Conservation (phyloP, 345 rosid genomes). For the Populus ilicifolia region DNA sequence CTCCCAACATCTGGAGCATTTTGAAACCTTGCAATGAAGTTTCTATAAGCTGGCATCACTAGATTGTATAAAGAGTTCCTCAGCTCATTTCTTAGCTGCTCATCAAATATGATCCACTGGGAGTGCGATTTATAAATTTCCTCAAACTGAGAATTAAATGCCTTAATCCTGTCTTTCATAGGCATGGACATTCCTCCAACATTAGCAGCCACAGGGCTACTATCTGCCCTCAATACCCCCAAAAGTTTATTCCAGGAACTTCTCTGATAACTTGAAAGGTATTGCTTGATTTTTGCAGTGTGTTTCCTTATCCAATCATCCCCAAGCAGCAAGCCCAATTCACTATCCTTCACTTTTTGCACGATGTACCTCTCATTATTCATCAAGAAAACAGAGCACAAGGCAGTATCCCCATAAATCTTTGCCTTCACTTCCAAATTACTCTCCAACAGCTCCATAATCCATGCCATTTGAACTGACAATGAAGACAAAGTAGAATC, state of each 20-base stretch:
- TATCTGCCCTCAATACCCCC: slow-evolving; percentile 51
- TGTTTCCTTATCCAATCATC: slow-evolving; percentile 89
- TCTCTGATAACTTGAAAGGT: slow-evolving; percentile 49
- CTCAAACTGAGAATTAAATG: slow-evolving; percentile 49
- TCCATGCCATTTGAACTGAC: slow-evolving; percentile 77
- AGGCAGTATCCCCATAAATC: slow-evolving; percentile 61
- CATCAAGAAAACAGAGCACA: slow-evolving; percentile 72
- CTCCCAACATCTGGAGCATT: slow-evolving; percentile 53
- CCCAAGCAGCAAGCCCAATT: slow-evolving; percentile 63
- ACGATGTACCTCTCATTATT: slow-evolving; percentile 81
- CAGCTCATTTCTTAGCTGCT: slow-evolving; percentile 63
- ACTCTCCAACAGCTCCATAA: slow-evolving; percentile 87
- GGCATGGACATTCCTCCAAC: slow-evolving; percentile 34
- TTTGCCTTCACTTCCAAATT: slow-evolving; percentile 81
- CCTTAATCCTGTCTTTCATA: slow-evolving; percentile 60
- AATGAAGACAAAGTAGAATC: slow-evolving; percentile 48
- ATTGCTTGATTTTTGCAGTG: slow-evolving; percentile 62
- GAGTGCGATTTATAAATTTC: slow-evolving; percentile 54
- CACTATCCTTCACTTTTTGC: slow-evolving; percentile 75
- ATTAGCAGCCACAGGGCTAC: slow-evolving; percentile 31
- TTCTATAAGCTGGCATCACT: slow-evolving; percentile 58
- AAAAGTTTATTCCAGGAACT: slow-evolving; percentile 72
- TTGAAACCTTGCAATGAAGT: slow-evolving; percentile 52
- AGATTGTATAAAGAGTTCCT: slow-evolving; percentile 39
- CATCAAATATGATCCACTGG: slow-evolving; percentile 56